Percentiles rank a stretch among this genome's conserved stretches.
Evolutionary conservation across 202 grass and related monocot species (phyloP).

Genomic region (Elaeis oleifera): DNA sequence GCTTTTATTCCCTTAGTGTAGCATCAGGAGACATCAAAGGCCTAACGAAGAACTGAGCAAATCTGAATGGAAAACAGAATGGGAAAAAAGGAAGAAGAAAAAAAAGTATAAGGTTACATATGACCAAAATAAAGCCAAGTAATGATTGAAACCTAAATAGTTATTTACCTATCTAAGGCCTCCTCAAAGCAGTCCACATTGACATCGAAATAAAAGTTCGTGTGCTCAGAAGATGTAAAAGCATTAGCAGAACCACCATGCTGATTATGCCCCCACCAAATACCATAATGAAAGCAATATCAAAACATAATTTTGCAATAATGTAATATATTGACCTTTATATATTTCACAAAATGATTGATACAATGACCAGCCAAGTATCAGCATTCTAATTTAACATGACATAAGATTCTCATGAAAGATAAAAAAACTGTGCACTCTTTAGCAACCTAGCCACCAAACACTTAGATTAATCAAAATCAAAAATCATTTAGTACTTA

Average conservation of each 20-base stretch:
- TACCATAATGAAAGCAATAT: constrained; percentile 1
- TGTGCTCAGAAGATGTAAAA: constrained; percentile 65
- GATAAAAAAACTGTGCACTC: no score
- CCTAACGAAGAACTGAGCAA: constrained; percentile 96
- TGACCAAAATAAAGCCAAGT: constrained; percentile 14
- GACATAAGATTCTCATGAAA: no score
- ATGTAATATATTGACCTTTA: background rate
- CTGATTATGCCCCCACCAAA: constrained; percentile 26
- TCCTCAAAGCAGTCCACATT: constrained; percentile 74
- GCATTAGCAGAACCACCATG: constrained; percentile 93
- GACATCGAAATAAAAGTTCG: constrained; percentile 88
- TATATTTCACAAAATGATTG: no score
- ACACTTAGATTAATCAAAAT: no score
- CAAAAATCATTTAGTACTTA: no score
- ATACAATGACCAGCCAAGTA: no score
- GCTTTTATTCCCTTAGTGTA: constrained; percentile 95
- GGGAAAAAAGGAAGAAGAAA: background rate
- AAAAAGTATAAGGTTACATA: constrained; percentile 11
- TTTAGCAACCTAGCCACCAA: no score
- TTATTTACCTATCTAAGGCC: constrained; percentile 80
- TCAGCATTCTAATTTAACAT: no score
- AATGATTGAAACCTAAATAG: constrained; percentile 7
- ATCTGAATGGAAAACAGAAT: constrained; percentile 36
- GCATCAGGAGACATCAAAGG: constrained; percentile 94
- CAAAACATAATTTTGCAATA: constrained; percentile 12